Base-by-base conservation (phyloP, 2,329 filamentous ascomycete genomes). In the Colletotrichum sp. region DNA sequence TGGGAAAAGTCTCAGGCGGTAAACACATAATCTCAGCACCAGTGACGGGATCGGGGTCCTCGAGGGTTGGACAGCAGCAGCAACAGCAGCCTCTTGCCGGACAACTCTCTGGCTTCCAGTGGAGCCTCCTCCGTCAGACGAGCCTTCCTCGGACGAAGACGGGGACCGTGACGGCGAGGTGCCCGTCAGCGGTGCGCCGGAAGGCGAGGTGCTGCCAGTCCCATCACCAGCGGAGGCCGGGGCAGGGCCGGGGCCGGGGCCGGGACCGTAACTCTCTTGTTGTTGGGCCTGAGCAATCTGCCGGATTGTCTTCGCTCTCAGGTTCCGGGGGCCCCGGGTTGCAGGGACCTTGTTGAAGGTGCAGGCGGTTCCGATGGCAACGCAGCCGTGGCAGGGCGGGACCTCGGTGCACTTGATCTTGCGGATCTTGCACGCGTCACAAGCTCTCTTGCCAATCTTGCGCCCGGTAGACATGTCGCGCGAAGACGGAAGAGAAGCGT, bases 371-470 rank as follows among this genome's bases (percentile, higher is more conserved):
- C 84, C 82, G 4, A 85, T 82, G 18, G 84, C 81, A 29, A 80
- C 77, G 75, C 87, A 89, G 12, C 85, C 83, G 31, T 80, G 80
- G 71, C 87, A 89, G 8, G 87, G 87, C 27, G 85, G 81, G 3
- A 81, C 80, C 63, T 87, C 87, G 16, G 84, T 85, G 78, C 87
- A 89, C 61, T 85, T 84, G 72, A 89, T 85, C 80, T 89, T 89
- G 69, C 87, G 84, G 55, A 89, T 83, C 80, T 87, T 88, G 81
- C 87, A 89, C 24, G 84, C 86, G 74, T 89, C 87, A 78, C 87
- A 89, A 13, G 87, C 86, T 34, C 86, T 78, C 72, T 84, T 85
- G 57, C 79, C 81, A 34, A 83, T 81, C 75, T 81, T 83, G 67
- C 80, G 77, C 57, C 76, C 67, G 54, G 74, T 43, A 38, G 75